Evolutionary conservation across 495 filamentous ascomycete genomes (phyloP).

Genomic region (Xanthoparmelia taractica): DNA sequence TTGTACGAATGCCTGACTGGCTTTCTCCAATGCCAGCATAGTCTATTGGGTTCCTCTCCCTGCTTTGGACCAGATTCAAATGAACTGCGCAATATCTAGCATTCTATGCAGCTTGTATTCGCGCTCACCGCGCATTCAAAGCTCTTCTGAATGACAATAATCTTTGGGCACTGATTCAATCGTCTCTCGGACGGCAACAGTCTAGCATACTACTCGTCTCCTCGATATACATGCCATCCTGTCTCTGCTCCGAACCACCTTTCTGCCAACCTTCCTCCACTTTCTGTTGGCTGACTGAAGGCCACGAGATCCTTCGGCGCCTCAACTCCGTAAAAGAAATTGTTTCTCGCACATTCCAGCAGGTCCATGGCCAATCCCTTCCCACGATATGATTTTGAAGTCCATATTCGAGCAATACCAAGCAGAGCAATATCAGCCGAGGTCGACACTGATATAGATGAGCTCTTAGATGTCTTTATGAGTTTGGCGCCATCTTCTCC

Average conservation of each 20-base stretch:
- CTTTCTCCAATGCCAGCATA: constrained; percentile 7
- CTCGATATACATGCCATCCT: constrained; percentile 48
- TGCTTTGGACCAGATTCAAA: background rate
- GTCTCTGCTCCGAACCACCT: constrained; percentile 51
- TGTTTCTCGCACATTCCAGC: constrained; percentile 53
- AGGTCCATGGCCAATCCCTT: constrained; percentile 55
- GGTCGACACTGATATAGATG: constrained; percentile 40
- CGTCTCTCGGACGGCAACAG: background rate
- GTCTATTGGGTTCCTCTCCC: background rate
- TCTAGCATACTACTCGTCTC: constrained; percentile 7
- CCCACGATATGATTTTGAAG: constrained; percentile 50
- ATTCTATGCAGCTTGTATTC: background rate
- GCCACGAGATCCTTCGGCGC: constrained; percentile 56
- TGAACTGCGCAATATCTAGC: background rate
- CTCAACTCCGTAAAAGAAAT: constrained; percentile 60
- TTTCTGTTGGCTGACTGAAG: constrained; percentile 71
- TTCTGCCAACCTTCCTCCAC: constrained; percentile 53
- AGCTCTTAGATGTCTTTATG: constrained; percentile 29
- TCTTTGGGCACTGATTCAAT: background rate
- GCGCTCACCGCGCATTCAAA: background rate
- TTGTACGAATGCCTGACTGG: background rate
- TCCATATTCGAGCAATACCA: constrained; percentile 69
- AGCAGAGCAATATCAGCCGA: constrained; percentile 46
- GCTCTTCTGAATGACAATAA: background rate
- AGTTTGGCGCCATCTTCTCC: constrained; percentile 24